Evolutionary conservation across 176 grass and related monocot genomes (phyloP).

Genomic region (maize (Zea mays)): Zm-B73-REFERENCE-NAM-5.0 NC_050102.1:142911001-142911500

Average conservation of each 20-base stretch:
- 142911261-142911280: constrained; percentile 33
- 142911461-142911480: constrained; percentile 38
- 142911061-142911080: neutral
- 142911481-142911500: constrained; percentile 35
- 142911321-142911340: constrained; percentile 35
- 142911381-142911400: constrained; percentile 39
- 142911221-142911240: neutral
- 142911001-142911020: constrained; percentile 22
- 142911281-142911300: constrained; percentile 34
- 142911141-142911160: constrained; percentile 13
- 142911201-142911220: neutral
- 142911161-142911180: neutral
- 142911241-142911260: constrained; percentile 31
- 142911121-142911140: neutral
- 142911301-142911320: constrained; percentile 40
- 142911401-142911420: constrained; percentile 25
- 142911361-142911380: constrained; percentile 51
- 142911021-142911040: neutral
- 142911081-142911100: neutral
- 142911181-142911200: constrained; percentile 19
- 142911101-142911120: constrained; percentile 1
- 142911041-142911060: neutral
- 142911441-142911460: constrained; percentile 38
- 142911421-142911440: constrained; percentile 30
- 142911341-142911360: constrained; percentile 41